Percentiles rank a stretch among this genome's conserved stretches.
Evolutionary conservation across 768 basidiomycete species (phyloP).

Genomic region (Pleurotus djamor): DNA sequence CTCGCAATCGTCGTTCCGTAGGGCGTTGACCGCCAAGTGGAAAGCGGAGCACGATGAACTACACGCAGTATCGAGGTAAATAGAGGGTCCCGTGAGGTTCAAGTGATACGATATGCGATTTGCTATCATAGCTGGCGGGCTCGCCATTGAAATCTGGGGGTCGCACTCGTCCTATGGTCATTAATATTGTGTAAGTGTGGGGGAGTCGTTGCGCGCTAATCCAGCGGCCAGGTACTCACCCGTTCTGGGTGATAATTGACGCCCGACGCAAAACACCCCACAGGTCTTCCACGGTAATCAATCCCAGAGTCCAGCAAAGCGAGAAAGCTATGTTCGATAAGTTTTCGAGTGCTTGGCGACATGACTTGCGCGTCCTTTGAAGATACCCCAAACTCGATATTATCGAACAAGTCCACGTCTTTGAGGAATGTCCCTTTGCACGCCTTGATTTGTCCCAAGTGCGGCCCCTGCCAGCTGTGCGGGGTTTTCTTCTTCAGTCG

Average conservation of each 20-base stretch:
- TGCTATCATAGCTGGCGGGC: constrained; percentile 30
- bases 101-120: constrained; percentile 21
- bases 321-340: constrained; percentile 34
- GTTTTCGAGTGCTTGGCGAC: constrained; percentile 30
- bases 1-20: constrained; percentile 42
- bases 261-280: constrained; percentile 39
- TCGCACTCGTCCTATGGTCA: constrained; percentile 26
- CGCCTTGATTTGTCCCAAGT: constrained; percentile 21
- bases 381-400: constrained; percentile 36
- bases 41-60: background rate
- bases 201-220: background rate
- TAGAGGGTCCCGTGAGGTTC: constrained; percentile 1
- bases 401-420: constrained; percentile 29
- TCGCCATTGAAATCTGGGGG: constrained; percentile 29
- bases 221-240: constrained; percentile 18
- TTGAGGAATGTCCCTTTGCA: constrained; percentile 36
- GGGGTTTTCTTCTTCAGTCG: too few relatives aligned
- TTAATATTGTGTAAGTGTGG: background rate
- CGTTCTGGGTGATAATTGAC: constrained; percentile 3
- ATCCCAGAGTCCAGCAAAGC: constrained; percentile 47
- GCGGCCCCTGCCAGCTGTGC: constrained; percentile 21
- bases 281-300: constrained; percentile 38
- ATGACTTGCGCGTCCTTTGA: constrained; percentile 30
- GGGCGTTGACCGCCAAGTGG: constrained; percentile 38
- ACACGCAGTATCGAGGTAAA: constrained; percentile 1